These are phyloP conservation scores for Pleurotus tuber-regium DNA, from an alignment of 768 basidiomycete genomes.

Conservation along the genomic window DNA sequence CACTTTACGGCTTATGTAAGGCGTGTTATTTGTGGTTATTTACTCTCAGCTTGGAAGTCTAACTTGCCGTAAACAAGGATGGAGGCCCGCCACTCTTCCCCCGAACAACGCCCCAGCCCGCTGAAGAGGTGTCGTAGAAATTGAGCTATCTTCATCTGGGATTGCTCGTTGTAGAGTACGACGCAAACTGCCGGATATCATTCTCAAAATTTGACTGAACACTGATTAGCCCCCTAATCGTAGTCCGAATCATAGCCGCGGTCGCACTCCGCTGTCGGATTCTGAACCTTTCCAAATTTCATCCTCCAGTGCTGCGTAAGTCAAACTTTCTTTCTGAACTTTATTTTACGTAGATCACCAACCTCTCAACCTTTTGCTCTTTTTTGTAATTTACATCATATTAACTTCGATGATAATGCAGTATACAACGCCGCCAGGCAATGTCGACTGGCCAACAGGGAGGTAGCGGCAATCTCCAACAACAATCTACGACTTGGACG, in stretches of 20 bases:
- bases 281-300: conserved; percentile 32
- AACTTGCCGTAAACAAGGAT: too few relatives aligned
- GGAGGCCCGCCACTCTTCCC: conserved; percentile 4
- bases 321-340: conserved; percentile 69
- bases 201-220: too few relatives aligned
- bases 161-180: too few relatives aligned
- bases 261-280: conserved; percentile 27
- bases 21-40: too few relatives aligned
- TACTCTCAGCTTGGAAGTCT: too few relatives aligned
- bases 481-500: conserved; percentile 56
- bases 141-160: neutral
- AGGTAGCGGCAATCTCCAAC: conserved; percentile 24
- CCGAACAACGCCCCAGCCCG: conserved; percentile 8
- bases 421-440: conserved; percentile 14
- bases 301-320: conserved; percentile 68
- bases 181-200: too few relatives aligned
- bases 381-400: neutral
- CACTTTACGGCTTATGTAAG: too few relatives aligned
- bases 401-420: conserved; percentile 4
- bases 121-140: neutral
- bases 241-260: conserved; percentile 28
- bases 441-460: conserved; percentile 38
- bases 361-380: conserved; percentile 27
- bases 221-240: neutral
- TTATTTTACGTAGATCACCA: conserved; percentile 45